Percentiles rank a stretch among this genome's conserved stretches.
Conservation (phyloP, 371 early-diverging fungal species). For the Mucor sp. region DNA sequence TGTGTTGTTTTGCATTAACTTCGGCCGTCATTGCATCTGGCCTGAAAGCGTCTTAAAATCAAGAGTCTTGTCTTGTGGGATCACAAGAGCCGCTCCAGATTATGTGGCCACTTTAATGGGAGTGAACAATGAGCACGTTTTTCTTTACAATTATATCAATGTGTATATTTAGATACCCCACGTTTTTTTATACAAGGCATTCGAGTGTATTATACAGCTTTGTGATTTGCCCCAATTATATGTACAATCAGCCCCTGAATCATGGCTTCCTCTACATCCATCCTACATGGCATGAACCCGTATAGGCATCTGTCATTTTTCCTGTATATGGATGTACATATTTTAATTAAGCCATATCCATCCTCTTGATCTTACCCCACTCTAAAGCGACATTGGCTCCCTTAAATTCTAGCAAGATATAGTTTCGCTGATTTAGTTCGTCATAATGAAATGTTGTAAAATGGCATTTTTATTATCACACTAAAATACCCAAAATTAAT, state of each 20-base stretch:
- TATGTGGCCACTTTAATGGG: background rate
- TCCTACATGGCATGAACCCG: background rate
- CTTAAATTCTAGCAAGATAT: constrained; percentile 13
- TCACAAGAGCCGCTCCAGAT: background rate
- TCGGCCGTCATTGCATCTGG: background rate
- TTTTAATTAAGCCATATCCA: constrained; percentile 16
- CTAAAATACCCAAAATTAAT: background rate
- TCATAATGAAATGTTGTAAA: background rate
- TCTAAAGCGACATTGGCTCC: background rate
- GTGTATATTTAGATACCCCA: background rate
- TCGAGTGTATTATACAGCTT: background rate
- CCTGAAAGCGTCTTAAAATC: background rate
- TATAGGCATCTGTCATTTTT: constrained; percentile 8
- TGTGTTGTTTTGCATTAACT: background rate
- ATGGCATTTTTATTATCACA: constrained; percentile 2
- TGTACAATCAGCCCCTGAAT: background rate
- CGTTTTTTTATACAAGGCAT: background rate
- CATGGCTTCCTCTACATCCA: background rate
- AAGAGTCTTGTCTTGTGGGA: background rate
- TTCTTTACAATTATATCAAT: background rate
- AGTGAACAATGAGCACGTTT: background rate
- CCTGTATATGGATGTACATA: constrained; percentile 1
- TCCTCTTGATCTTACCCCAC: constrained; percentile 1
- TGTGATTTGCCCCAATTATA: constrained; percentile 1
- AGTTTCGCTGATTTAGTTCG: background rate